These are phyloP conservation scores for Barnettozyma sucrosica DNA, from an alignment of 805 yeast genomes.

Conservation along the genomic window DNA sequence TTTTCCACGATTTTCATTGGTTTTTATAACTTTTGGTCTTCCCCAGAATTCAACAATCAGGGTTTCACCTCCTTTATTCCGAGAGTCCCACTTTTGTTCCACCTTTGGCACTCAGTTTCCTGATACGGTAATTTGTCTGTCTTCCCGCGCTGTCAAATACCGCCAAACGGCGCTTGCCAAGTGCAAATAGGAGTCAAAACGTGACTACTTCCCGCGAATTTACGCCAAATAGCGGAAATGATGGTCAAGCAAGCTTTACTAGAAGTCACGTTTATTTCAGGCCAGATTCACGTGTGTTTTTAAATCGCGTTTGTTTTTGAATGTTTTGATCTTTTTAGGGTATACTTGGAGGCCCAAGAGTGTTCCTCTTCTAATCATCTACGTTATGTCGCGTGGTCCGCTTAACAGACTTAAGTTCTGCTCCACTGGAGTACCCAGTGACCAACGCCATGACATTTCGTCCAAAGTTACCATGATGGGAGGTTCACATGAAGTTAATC, in stretches of 20 bases:
- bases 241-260: not conserved
- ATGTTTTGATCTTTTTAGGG: not conserved
- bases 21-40: constrained; percentile 1
- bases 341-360: no score
- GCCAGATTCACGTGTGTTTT: not conserved
- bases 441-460: constrained; percentile 33
- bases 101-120: not conserved
- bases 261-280: not conserved
- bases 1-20: not conserved
- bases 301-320: not conserved
- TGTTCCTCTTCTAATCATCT: not conserved
- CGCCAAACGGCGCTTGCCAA: not conserved
- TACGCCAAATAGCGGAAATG: not conserved
- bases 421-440: constrained; percentile 23
- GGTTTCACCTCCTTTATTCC: not conserved
- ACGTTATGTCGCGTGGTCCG: not conserved
- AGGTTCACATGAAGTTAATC: constrained; percentile 48
- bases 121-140: not conserved
- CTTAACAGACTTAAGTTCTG: constrained; percentile 20
- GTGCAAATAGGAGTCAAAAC: not conserved
- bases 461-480: constrained; percentile 49
- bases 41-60: constrained; percentile 1
- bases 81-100: constrained; percentile 3
- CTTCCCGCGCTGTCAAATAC: not conserved
- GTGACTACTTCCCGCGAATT: not conserved